phyloP scores from a whole-genome alignment of 1,284 basidiomycete species.

The Cerioporus squamosus region DNA sequence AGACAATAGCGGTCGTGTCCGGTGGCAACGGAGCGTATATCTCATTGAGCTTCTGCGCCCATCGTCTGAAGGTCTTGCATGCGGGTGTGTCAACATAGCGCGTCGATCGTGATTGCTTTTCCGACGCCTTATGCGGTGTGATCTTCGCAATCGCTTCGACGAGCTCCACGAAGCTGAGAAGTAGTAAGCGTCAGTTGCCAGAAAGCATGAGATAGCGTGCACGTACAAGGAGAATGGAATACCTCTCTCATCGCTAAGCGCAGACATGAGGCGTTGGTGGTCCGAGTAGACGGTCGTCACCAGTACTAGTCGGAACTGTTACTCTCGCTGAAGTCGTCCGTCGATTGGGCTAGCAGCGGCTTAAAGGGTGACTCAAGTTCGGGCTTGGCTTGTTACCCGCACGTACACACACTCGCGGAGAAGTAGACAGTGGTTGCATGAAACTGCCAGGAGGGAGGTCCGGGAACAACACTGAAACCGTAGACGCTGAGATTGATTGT shows the following conservation, averaged over 20 bases:
- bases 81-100: constrained; percentile 5
- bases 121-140: constrained; percentile 16
- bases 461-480: neutral
- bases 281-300: neutral
- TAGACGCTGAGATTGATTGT: neutral
- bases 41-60: constrained; percentile 48
- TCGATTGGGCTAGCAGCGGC: too few relatives aligned
- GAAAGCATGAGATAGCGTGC: constrained; percentile 34
- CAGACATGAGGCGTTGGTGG: neutral
- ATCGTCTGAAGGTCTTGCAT: constrained; percentile 45
- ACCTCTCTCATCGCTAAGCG: neutral
- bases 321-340: too few relatives aligned
- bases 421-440: too few relatives aligned
- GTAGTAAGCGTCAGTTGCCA: constrained; percentile 19
- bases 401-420: too few relatives aligned
- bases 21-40: constrained; percentile 51
- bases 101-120: constrained; percentile 12
- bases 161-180: constrained; percentile 25
- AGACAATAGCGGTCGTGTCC: constrained; percentile 55
- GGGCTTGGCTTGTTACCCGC: too few relatives aligned
- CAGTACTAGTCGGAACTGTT: too few relatives aligned
- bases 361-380: too few relatives aligned
- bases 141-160: constrained; percentile 21
- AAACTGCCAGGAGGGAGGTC: neutral
- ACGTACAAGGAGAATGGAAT: constrained; percentile 19